Conservation (phyloP, 129 eudicot species). For the Chrysanthemum makinoi region DNA sequence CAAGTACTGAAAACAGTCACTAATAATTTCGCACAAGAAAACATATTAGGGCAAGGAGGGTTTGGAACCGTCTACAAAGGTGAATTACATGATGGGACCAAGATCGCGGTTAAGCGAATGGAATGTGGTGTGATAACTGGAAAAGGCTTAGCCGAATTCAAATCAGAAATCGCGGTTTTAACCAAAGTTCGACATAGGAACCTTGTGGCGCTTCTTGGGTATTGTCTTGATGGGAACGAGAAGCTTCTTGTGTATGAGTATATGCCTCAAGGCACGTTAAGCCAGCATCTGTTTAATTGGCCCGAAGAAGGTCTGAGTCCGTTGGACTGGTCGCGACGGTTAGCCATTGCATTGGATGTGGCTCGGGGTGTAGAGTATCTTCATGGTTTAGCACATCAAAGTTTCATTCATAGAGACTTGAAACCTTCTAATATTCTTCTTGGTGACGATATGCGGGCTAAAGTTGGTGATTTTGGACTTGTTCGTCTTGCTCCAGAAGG, state of each 20-base stretch:
- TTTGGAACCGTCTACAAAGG: constrained; percentile 98
- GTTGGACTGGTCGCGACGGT: constrained; percentile 80
- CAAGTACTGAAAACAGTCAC: constrained; percentile 91
- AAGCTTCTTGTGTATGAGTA: constrained; percentile 91
- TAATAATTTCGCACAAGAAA: constrained; percentile 65
- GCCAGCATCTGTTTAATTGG: constrained; percentile 84
- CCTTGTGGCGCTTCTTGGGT: constrained; percentile 93
- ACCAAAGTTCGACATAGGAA: constrained; percentile 94
- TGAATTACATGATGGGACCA: constrained; percentile 92
- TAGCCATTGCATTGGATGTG: constrained; percentile 87
- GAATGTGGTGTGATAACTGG: constrained; percentile 77
- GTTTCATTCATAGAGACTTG: constrained; percentile 92
- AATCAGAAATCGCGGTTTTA: constrained; percentile 88
- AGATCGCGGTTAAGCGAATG: constrained; percentile 94
- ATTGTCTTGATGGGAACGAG: constrained; percentile 93
- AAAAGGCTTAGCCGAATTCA: constrained; percentile 81
- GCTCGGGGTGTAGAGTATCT: constrained; percentile 97
- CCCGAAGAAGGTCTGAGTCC: constrained; percentile 82
- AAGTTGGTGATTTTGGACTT: constrained; percentile 96
- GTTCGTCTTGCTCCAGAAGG: constrained; percentile 99
- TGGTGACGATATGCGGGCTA: constrained; percentile 98
- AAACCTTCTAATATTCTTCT: constrained; percentile 96
- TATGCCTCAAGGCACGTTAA: constrained; percentile 98
- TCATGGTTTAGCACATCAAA: constrained; percentile 91
- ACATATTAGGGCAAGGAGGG: constrained; percentile 89